phyloP scores from a whole-genome alignment of 202 grass and related monocot species.

The Brachypodium distachyon region DNA sequence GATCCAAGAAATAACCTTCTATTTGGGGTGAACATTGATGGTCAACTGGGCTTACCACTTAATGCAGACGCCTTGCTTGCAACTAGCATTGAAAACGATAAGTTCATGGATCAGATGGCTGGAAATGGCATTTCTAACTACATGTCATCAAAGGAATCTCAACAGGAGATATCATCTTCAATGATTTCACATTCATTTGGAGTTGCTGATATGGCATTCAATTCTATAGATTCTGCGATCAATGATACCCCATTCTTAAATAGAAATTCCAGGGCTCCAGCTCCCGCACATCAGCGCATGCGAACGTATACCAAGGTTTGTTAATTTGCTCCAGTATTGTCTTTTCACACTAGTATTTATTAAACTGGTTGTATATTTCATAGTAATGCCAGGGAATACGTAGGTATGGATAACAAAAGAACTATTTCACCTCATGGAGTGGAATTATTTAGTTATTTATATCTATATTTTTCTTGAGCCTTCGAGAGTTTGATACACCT shows the following conservation, averaged over 20 bases:
- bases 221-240: constrained; percentile 70
- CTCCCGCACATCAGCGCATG: constrained; percentile 57
- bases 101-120: constrained; percentile 49
- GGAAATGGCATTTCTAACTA: constrained; percentile 52
- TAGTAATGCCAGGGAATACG: neutral
- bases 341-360: neutral
- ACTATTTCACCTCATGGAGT: neutral
- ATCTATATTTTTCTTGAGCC: neutral
- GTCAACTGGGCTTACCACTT: constrained; percentile 45
- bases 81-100: constrained; percentile 41
- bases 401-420: neutral
- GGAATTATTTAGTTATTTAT: neutral
- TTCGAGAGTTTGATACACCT: neutral
- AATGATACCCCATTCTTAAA: constrained; percentile 57
- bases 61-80: constrained; percentile 42
- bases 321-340: constrained; percentile 8
- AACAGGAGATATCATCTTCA: constrained; percentile 77
- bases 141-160: constrained; percentile 58
- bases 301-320: constrained; percentile 92
- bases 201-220: constrained; percentile 63
- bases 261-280: constrained; percentile 44
- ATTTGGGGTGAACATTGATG: constrained; percentile 58
- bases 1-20: constrained; percentile 67
- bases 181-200: constrained; percentile 77
- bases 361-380: neutral